Evolutionary conservation across 2,329 filamentous ascomycete species (phyloP).

Genomic region (Microascus cirrosus): DNA sequence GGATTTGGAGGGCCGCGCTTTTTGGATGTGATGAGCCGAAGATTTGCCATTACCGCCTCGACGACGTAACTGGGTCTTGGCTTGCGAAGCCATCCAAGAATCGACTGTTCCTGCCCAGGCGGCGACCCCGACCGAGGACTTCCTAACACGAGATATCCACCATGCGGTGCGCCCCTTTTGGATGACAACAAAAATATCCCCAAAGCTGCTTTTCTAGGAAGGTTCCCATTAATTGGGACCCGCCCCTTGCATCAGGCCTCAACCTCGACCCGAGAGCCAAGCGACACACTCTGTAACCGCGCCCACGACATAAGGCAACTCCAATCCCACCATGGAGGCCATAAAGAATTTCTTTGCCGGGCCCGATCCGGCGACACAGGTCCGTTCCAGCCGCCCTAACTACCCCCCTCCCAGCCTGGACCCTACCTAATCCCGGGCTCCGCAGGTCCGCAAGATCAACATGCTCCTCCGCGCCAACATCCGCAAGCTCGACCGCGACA

Average conservation of each 20-base stretch:
- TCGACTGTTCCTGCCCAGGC: background rate
- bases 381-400: slow-evolving; percentile 22
- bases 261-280: background rate
- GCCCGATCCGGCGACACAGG: slow-evolving; percentile 88
- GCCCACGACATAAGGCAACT: background rate
- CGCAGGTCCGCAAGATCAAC: slow-evolving; percentile 90
- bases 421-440: background rate
- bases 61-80: background rate
- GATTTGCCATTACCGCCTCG: background rate
- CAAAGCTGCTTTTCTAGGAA: background rate
- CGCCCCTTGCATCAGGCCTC: background rate
- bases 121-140: background rate
- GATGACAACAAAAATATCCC: background rate
- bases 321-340: slow-evolving; percentile 59
- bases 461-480: slow-evolving; percentile 78
- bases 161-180: background rate
- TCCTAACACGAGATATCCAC: background rate
- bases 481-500: slow-evolving; percentile 90
- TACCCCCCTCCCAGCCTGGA: background rate
- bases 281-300: background rate
- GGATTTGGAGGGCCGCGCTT: background rate
- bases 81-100: background rate
- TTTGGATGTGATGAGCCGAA: background rate
- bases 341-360: slow-evolving; percentile 80
- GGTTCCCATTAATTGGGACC: background rate